phyloP scores from a whole-genome alignment of 805 yeast species.

The Candida manassasensis region DNA sequence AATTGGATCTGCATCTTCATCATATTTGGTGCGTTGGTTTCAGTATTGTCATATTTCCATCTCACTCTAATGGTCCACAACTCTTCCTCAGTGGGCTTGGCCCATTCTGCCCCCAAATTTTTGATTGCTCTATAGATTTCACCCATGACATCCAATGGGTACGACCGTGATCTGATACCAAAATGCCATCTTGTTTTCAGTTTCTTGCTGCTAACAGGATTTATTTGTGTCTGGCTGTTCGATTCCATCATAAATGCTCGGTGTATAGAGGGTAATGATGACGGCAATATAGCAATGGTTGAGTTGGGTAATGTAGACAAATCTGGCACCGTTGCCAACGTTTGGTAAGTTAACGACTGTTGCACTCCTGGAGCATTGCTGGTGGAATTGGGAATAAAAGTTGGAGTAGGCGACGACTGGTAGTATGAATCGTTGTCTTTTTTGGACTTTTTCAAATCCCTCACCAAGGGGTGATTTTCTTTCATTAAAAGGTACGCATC shows the following conservation, averaged over 20 bases:
- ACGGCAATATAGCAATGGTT: constrained; percentile 88
- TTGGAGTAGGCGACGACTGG: constrained; percentile 59
- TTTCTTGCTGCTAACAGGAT: constrained; percentile 67
- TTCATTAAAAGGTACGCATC: constrained; percentile 82
- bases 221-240: constrained; percentile 20
- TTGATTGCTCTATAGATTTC: constrained; percentile 93
- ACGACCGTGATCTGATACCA: constrained; percentile 92
- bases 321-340: constrained; percentile 44
- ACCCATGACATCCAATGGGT: constrained; percentile 98
- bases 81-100: constrained; percentile 89
- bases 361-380: constrained; percentile 40
- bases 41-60: constrained; percentile 68
- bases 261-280: constrained; percentile 91
- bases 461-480: constrained; percentile 69
- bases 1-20: constrained; percentile 97
- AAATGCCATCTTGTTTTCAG: constrained; percentile 98
- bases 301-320: constrained; percentile 57
- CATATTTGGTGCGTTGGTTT: constrained; percentile 51
- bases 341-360: constrained; percentile 43
- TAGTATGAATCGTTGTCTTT: constrained; percentile 54
- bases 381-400: constrained; percentile 22
- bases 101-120: constrained; percentile 96
- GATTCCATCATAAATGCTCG: constrained; percentile 81
- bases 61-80: constrained; percentile 94
- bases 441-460: constrained; percentile 53